These are phyloP conservation scores for Davidsoniella australis DNA, from an alignment of 2,329 filamentous ascomycete species.

Conservation along the genomic window DNA sequence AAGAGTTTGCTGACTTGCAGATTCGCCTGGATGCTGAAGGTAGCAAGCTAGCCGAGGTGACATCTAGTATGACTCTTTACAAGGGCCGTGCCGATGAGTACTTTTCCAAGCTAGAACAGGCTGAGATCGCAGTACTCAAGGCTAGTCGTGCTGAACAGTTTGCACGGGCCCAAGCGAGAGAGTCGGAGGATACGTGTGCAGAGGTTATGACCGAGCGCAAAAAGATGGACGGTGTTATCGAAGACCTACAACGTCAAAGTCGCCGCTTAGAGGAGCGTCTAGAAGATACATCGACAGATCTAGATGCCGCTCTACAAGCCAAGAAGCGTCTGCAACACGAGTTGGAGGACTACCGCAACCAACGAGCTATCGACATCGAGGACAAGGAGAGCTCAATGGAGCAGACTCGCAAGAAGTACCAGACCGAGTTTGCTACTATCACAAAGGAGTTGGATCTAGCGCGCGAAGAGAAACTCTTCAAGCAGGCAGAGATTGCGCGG, in stretches of 20 bases:
- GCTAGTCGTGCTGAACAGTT: slow-evolving; percentile 85
- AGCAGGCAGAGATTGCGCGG: slow-evolving; percentile 69
- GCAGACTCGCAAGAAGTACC: slow-evolving; percentile 94
- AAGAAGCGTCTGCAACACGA: slow-evolving; percentile 94
- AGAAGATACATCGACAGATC: slow-evolving; percentile 79
- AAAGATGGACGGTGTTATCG: slow-evolving; percentile 71
- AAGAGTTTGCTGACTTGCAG: slow-evolving; percentile 86
- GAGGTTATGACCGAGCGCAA: slow-evolving; percentile 83
- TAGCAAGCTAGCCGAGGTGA: slow-evolving; percentile 69
- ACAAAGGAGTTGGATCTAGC: slow-evolving; percentile 88
- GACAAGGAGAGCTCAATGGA: slow-evolving; percentile 94
- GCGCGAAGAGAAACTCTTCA: slow-evolving; percentile 73
- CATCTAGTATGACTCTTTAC: slow-evolving; percentile 71
- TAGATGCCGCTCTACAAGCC: slow-evolving; percentile 68
- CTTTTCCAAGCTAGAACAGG: slow-evolving; percentile 91
- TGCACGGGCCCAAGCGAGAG: slow-evolving; percentile 72
- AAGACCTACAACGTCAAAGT: slow-evolving; percentile 78
- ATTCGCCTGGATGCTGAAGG: slow-evolving; percentile 81
- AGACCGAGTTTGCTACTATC: slow-evolving; percentile 74
- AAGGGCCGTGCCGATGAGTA: slow-evolving; percentile 89
- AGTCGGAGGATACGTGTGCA: slow-evolving; percentile 81
- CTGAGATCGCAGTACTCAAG: slow-evolving; percentile 88
- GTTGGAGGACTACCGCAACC: slow-evolving; percentile 89
- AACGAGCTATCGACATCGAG: slow-evolving; percentile 88
- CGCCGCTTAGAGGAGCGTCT: slow-evolving; percentile 81